Evolutionary conservation across 225 moss, liverwort and hornwort species (phyloP).

Genomic region (Marchantia polymorpha): DNA sequence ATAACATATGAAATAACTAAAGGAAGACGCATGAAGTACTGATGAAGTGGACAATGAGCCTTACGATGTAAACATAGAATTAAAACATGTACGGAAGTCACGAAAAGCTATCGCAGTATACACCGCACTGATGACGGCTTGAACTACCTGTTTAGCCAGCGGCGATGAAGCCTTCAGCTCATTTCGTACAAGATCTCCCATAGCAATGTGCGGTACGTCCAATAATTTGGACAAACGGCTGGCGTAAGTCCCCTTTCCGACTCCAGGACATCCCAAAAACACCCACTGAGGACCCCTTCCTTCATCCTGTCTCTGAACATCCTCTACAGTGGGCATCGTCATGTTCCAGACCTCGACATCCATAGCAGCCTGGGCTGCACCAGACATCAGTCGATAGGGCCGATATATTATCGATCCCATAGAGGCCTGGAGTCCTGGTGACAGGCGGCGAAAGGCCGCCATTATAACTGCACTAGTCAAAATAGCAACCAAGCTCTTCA

Average conservation of each 20-base stretch:
- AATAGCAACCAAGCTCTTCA: constrained; percentile 8
- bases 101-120: background rate
- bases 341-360: constrained; percentile 65
- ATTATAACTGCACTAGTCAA: constrained; percentile 20
- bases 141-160: constrained; percentile 32
- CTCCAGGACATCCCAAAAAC: constrained; percentile 85
- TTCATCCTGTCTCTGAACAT: constrained; percentile 61
- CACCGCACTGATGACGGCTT: background rate
- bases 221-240: constrained; percentile 71
- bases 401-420: constrained; percentile 13
- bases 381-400: constrained; percentile 51
- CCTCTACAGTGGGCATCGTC: constrained; percentile 45
- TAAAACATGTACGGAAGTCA: background rate
- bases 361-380: constrained; percentile 64
- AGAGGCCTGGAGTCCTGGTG: constrained; percentile 19
- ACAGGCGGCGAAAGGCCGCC: constrained; percentile 41
- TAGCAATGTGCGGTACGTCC: constrained; percentile 87
- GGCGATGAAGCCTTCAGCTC: constrained; percentile 48
- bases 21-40: too few species aligned
- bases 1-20: too few species aligned
- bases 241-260: constrained; percentile 88
- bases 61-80: background rate
- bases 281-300: constrained; percentile 95
- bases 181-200: constrained; percentile 88
- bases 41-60: too few species aligned